Percentiles rank a stretch among this genome's conserved stretches.
phyloP scores from a whole-genome alignment of 2,329 filamentous ascomycete genomes.

The Fusarium zealandicum region DNA sequence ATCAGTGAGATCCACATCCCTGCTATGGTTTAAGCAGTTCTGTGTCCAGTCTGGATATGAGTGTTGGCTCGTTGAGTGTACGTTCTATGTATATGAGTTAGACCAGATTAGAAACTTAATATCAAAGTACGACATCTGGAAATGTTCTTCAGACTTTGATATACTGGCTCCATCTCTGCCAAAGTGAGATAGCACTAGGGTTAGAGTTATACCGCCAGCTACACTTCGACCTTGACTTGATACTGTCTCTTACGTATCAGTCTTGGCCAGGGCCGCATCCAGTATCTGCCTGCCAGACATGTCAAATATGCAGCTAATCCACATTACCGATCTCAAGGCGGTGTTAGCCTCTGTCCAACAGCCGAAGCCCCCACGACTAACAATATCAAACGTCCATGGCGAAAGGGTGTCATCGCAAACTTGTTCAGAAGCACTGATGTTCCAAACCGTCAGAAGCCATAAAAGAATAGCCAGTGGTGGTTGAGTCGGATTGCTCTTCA shows the following conservation, averaged over 20 bases:
- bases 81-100: not conserved
- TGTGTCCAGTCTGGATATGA: too few relatives aligned
- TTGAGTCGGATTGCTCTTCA: not conserved
- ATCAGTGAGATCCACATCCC: conserved; percentile 30
- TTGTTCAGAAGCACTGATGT: not conserved
- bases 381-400: conserved; percentile 1
- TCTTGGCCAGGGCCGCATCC: not conserved
- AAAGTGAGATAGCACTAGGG: too few relatives aligned
- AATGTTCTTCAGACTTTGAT: too few relatives aligned
- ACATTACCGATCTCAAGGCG: conserved; percentile 18
- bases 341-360: conserved; percentile 15
- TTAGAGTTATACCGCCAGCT: too few relatives aligned
- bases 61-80: not conserved
- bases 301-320: conserved; percentile 26
- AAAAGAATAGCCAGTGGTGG: conserved; percentile 1
- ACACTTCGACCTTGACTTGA: too few relatives aligned
- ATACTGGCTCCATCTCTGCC: too few relatives aligned
- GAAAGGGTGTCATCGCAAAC: not conserved
- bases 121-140: too few relatives aligned
- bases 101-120: too few relatives aligned
- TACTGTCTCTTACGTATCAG: not conserved
- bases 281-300: not conserved
- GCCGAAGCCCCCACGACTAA: not conserved
- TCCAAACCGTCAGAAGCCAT: conserved; percentile 22
- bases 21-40: conserved; percentile 10